Conservation (phyloP, 345 rosid species). For the Diplotaxis tenuifolia region DNA sequence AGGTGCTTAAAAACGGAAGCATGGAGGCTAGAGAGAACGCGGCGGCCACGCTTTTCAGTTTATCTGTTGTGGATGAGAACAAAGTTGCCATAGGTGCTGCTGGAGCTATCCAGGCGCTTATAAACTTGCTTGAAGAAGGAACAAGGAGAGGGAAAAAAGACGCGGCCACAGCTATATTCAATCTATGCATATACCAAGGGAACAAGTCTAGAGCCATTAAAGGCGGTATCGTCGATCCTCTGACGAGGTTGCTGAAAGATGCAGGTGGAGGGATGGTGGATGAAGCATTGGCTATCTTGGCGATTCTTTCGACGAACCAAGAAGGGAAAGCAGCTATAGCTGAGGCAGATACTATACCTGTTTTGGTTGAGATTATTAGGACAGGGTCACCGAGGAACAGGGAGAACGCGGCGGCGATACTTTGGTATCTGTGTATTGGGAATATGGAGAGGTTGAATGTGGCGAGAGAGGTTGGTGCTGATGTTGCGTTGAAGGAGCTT, state of each 20-base stretch:
- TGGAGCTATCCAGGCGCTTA: slow-evolving; percentile 91
- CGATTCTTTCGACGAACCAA: slow-evolving; percentile 81
- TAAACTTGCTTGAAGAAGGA: slow-evolving; percentile 78
- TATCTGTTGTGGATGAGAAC: slow-evolving; percentile 93
- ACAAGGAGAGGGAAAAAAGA: slow-evolving; percentile 94
- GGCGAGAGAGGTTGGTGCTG: slow-evolving; percentile 70
- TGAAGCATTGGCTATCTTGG: slow-evolving; percentile 88
- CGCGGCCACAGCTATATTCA: slow-evolving; percentile 96
- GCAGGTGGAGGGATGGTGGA: slow-evolving; percentile 96
- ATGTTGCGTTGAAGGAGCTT: slow-evolving; percentile 73
- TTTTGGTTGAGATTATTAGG: slow-evolving; percentile 68
- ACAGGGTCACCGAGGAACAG: slow-evolving; percentile 93
- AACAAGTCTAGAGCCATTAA: slow-evolving; percentile 91
- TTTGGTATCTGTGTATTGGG: slow-evolving; percentile 76
- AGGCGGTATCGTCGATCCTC: slow-evolving; percentile 82
- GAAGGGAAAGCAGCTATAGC: slow-evolving; percentile 86
- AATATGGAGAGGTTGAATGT: slow-evolving; percentile 60
- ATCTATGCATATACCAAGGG: slow-evolving; percentile 91
- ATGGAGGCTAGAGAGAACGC: slow-evolving; percentile 99
- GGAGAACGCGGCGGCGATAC: slow-evolving; percentile 82
- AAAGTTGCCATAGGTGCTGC: slow-evolving; percentile 96
- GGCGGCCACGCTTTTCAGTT: slow-evolving; percentile 93
- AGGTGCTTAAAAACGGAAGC: slow-evolving; percentile 81
- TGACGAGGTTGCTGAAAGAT: slow-evolving; percentile 76
- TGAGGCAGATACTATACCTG: slow-evolving; percentile 68